Evolutionary conservation across 129 eudicot species (phyloP), one percentile per base, ranked within the genome.

Genomic region (Lonicera japonica): DNA sequence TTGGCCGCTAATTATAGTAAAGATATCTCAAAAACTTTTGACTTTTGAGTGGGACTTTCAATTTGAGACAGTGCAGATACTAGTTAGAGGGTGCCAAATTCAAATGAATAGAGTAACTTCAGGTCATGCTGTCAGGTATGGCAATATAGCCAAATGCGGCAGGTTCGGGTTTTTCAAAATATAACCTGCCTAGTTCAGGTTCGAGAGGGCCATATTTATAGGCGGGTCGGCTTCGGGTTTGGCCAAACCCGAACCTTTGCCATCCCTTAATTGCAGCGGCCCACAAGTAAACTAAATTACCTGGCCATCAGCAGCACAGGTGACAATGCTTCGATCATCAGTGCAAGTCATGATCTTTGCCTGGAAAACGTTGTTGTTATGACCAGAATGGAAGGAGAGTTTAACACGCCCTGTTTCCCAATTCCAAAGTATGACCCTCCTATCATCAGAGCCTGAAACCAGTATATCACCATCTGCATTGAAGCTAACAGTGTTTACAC

Each of bases 241-340:
- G n/a, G n/a, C n/a, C n/a, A n/a, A n/a, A n/a, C n/a, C n/a, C n/a
- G n/a, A n/a, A n/a, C n/a, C n/a, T n/a, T n/a, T n/a, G n/a, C n/a
- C n/a, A n/a, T n/a, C n/a, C n/a, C n/a, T n/a, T n/a, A n/a, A n/a
- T 14, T 16, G 34, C 21, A 67, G 25, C 8, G 40, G 56, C 38
- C 4, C 18, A 14, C n/a, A 43, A 41, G 34, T 29, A 63, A 21
- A 43, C 46, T 17, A 19, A 61, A 65, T 15, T 71, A 90, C 97
- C 95, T 86, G 94, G 52, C 95, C 97, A 70, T 91, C 97, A 70
- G 95, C 94, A 20, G 86, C 97, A 70, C 94, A 91, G 40, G 95
- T 87, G 38, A 91, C 94, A 75, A 91, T 73, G 83, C 77, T 86
- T 57, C 82, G 71, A 39, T 91, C 95, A 39, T 87, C 80, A 7